Conservation (phyloP, 345 rosid species). For the Populus simonii region DNA sequence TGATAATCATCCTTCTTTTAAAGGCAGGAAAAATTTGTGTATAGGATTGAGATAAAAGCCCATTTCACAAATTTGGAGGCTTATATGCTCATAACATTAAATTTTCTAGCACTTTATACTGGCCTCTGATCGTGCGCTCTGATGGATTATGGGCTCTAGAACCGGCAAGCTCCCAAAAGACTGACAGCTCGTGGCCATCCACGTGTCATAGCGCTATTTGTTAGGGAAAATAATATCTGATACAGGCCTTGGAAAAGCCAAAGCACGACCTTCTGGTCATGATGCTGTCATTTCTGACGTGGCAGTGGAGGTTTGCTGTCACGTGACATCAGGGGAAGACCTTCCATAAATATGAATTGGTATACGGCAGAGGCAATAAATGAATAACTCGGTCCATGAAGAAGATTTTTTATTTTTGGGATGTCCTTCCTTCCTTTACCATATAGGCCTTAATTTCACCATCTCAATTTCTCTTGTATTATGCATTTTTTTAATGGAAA, state of each 20-base stretch:
- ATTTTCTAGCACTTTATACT: too few species aligned
- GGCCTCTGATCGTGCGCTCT: neutral
- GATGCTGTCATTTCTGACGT: constrained; percentile 16
- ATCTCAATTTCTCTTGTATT: too few species aligned
- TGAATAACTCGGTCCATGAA: neutral
- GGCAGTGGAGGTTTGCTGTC: neutral
- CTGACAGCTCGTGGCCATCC: neutral
- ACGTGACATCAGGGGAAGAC: constrained; percentile 13
- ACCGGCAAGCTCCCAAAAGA: neutral
- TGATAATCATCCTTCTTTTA: too few species aligned
- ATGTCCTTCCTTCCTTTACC: too few species aligned
- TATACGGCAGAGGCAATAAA: neutral
- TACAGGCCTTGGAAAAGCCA: constrained; percentile 1
- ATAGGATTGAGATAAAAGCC: too few species aligned
- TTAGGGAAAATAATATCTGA: neutral
- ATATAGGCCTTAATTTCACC: too few species aligned
- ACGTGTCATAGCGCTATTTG: neutral
- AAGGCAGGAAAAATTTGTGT: too few species aligned
- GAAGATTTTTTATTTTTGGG: neutral
- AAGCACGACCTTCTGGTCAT: constrained; percentile 16
- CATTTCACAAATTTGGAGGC: too few species aligned
- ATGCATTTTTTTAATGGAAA: neutral
- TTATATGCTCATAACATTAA: too few species aligned
- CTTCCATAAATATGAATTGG: neutral
- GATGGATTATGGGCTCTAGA: neutral